Conservation (phyloP, 345 rosid species). For the Jatropha curcas region DNA sequence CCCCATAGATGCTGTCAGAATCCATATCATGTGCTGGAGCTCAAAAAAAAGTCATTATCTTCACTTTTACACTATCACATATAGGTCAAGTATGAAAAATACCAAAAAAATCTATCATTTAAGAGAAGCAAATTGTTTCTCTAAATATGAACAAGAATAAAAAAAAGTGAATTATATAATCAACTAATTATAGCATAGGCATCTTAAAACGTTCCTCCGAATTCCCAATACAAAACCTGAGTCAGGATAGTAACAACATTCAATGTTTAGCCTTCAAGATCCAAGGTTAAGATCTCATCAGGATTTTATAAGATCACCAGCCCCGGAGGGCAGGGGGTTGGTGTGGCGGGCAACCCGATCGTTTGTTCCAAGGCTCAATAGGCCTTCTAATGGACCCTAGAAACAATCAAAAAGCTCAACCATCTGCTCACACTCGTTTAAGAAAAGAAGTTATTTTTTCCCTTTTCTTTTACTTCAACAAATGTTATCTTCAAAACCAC, state of each 20-base stretch:
- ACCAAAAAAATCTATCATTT: neutral
- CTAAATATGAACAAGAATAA: neutral
- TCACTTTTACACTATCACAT: neutral
- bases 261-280: neutral
- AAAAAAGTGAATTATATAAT: neutral
- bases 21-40: constrained; percentile 63
- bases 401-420: neutral
- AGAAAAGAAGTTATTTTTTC: too few relatives aligned
- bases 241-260: neutral
- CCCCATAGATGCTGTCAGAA: constrained; percentile 55
- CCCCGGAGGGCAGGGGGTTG: too few relatives aligned
- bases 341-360: neutral
- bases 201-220: neutral
- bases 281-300: neutral
- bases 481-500: neutral
- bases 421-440: neutral
- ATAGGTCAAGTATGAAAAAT: neutral
- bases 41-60: constrained; percentile 17
- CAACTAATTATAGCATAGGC: neutral
- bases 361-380: neutral
- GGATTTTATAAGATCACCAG: neutral
- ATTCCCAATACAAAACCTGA: neutral
- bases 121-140: neutral
- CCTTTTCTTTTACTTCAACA: neutral
- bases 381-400: neutral